phyloP scores from a whole-genome alignment of 345 rosid genomes.

The Eutrema yunnanense region DNA sequence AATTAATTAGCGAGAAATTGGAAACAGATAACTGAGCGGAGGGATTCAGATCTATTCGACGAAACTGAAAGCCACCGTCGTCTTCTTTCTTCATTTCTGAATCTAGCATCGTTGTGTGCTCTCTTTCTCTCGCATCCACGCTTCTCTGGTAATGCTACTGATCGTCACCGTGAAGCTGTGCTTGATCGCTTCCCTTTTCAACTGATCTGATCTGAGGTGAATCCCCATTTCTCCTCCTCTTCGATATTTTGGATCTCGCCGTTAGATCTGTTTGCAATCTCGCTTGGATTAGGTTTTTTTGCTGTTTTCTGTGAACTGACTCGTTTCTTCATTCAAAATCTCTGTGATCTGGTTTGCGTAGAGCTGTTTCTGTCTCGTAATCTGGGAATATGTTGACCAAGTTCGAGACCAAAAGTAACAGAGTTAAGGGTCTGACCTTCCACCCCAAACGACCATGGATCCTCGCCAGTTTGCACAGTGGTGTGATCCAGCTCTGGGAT shows the following conservation, averaged over 20 bases:
- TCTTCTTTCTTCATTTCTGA: too few species aligned
- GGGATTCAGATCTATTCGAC: too few species aligned
- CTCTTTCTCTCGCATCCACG: too few species aligned
- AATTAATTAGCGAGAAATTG: too few species aligned
- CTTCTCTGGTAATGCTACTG: background rate
- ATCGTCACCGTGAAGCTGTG: constrained; percentile 10
- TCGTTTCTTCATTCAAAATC: background rate
- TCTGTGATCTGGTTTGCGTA: constrained; percentile 28
- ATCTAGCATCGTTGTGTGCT: too few species aligned
- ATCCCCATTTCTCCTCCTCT: background rate
- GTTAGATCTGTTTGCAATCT: background rate
- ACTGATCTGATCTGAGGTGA: constrained; percentile 48
- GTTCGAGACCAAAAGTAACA: constrained; percentile 96
- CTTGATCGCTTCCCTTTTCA: constrained; percentile 8
- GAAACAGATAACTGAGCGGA: too few species aligned
- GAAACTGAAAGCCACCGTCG: too few species aligned
- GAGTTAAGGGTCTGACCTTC: constrained; percentile 96
- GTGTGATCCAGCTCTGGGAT: constrained; percentile 99
- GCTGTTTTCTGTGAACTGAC: background rate
- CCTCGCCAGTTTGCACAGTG: constrained; percentile 96
- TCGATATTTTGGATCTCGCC: background rate
- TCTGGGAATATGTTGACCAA: constrained; percentile 76
- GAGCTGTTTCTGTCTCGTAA: constrained; percentile 11
- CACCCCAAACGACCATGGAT: constrained; percentile 98
- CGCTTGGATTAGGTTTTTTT: background rate